Conservation (phyloP, 768 basidiomycete species). For the Phaffia australis region DNA sequence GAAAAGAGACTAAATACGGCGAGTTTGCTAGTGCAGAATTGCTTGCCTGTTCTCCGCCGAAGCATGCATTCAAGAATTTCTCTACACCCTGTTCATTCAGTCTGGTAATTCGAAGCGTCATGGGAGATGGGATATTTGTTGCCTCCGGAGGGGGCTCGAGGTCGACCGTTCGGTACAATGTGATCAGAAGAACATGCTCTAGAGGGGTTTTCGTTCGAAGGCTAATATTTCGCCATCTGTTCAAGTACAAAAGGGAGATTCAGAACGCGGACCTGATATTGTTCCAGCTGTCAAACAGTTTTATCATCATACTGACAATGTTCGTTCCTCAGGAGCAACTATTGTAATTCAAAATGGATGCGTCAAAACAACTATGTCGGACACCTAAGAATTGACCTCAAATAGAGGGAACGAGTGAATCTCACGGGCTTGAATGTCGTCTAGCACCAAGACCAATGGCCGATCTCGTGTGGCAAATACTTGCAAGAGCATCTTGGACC, state of each 20-base stretch:
- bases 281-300: too few species aligned
- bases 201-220: background rate
- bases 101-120: background rate
- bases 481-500: constrained; percentile 13
- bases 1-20: constrained; percentile 6
- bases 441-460: constrained; percentile 16
- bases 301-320: constrained; percentile 1
- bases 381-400: background rate
- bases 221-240: constrained; percentile 16
- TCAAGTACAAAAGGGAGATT: background rate
- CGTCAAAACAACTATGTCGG: background rate
- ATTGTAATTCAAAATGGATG: background rate
- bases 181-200: constrained; percentile 19
- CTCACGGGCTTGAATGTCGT: constrained; percentile 1
- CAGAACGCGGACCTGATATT: background rate
- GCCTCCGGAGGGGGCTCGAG: background rate
- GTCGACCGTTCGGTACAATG: constrained; percentile 6
- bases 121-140: background rate
- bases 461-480: constrained; percentile 13
- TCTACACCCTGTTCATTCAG: background rate
- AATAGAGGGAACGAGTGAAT: background rate
- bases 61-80: constrained; percentile 1
- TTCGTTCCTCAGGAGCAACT: constrained; percentile 21
- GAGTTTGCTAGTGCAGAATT: background rate
- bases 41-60: background rate